These are phyloP conservation scores for Aspergillus sp. DNA, from an alignment of 2,329 filamentous ascomycete genomes.

Conservation along the genomic window DNA sequence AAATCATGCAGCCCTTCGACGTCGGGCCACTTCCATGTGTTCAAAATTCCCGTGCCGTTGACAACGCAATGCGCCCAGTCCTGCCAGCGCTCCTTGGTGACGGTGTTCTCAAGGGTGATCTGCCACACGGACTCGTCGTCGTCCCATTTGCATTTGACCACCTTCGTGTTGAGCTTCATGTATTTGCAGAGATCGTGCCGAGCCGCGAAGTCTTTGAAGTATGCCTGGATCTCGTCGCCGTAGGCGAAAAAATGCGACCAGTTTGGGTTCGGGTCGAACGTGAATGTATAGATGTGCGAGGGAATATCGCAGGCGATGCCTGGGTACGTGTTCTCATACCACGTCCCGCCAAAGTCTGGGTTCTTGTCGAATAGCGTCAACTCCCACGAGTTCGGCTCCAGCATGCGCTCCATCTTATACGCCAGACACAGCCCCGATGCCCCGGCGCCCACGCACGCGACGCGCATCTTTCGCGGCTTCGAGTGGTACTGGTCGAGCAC, in stretches of 20 bases:
- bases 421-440: neutral
- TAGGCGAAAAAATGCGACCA: conserved; percentile 22
- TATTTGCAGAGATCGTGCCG: conserved; percentile 22
- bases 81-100: neutral
- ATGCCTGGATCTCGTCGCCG: conserved; percentile 14
- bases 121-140: conserved; percentile 7
- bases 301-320: conserved; percentile 10
- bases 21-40: conserved; percentile 42
- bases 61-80: neutral
- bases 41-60: conserved; percentile 28
- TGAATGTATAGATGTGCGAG: conserved; percentile 8
- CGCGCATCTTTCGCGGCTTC: neutral
- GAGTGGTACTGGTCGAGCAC: neutral
- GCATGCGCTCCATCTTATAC: neutral
- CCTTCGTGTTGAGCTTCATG: conserved; percentile 11
- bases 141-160: conserved; percentile 12
- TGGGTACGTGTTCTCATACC: conserved; percentile 6
- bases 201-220: conserved; percentile 16
- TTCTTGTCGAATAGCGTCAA: neutral
- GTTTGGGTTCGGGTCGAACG: conserved; percentile 16
- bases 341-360: conserved; percentile 4
- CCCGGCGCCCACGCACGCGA: neutral
- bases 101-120: conserved; percentile 17
- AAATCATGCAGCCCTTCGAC: conserved; percentile 45
- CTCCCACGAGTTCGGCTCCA: neutral